phyloP scores from a whole-genome alignment of 305 asterid genomes.

The Rubia occidens region DNA sequence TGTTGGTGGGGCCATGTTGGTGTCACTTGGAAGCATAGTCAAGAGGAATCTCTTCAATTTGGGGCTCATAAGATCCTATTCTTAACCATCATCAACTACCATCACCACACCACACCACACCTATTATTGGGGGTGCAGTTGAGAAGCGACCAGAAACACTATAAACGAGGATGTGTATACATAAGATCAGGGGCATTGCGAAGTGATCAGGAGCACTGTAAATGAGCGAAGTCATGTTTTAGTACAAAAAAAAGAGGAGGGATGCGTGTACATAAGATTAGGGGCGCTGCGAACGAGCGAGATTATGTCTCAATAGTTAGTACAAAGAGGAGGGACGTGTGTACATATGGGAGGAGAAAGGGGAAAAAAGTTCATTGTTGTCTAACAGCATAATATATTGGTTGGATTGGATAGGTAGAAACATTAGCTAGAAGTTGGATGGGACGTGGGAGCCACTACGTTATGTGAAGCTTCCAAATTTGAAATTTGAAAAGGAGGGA shows the following conservation, averaged over 20 bases:
- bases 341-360: conserved; percentile 27
- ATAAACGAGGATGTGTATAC: no score
- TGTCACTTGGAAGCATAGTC: conserved; percentile 72
- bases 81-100: conserved; percentile 21
- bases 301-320: not conserved
- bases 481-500: conserved; percentile 1
- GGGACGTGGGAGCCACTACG: conserved; percentile 18
- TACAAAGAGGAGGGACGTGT: conserved; percentile 8
- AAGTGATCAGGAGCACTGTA: no score
- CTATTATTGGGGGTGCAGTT: conserved; percentile 31
- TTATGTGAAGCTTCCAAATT: conserved; percentile 8
- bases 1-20: conserved; percentile 51
- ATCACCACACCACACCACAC: not conserved
- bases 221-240: no score
- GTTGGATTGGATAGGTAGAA: conserved; percentile 29
- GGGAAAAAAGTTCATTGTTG: conserved; percentile 4
- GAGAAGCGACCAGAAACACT: no score
- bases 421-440: conserved; percentile 22
- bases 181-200: no score
- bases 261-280: conserved; percentile 11
- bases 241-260: no score
- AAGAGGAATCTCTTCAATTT: conserved; percentile 60
- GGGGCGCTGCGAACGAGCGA: not conserved
- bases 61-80: conserved; percentile 66
- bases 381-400: conserved; percentile 22